Evolutionary conservation across 2,329 filamentous ascomycete species (phyloP).

Genomic region (Sporothrix pseudoabietina): DNA sequence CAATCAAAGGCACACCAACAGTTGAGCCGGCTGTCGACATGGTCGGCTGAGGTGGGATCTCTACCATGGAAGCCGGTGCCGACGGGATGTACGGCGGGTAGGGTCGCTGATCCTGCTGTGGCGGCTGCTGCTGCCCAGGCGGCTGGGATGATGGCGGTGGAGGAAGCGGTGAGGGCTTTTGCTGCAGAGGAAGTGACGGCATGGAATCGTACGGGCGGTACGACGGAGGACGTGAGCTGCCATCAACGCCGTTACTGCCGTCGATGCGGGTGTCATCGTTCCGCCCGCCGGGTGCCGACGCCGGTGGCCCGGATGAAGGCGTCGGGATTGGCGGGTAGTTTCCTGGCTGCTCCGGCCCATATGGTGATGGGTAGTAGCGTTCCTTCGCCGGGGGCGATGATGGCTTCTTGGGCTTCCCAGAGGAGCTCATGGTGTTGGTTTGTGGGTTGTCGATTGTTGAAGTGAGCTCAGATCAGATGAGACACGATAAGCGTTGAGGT

Average conservation of each 20-base stretch:
- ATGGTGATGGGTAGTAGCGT: slow-evolving; percentile 8
- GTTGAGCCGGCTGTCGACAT: slow-evolving; percentile 33
- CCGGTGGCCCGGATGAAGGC: slow-evolving; percentile 2
- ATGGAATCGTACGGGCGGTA: slow-evolving; percentile 11
- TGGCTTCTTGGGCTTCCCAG: slow-evolving; percentile 13
- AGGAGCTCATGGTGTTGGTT: background rate
- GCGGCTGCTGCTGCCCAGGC: background rate
- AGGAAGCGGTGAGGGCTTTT: slow-evolving; percentile 18
- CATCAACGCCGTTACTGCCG: background rate
- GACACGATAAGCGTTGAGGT: background rate
- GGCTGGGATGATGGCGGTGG: background rate
- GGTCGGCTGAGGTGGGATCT: slow-evolving; percentile 34
- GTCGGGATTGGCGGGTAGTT: slow-evolving; percentile 20
- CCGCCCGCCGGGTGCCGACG: slow-evolving; percentile 16
- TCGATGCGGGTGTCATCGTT: slow-evolving; percentile 3
- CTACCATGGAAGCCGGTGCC: slow-evolving; percentile 29
- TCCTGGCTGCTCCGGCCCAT: slow-evolving; percentile 20
- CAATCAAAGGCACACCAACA: background rate
- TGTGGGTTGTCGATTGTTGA: background rate
- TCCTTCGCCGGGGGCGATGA: slow-evolving; percentile 11
- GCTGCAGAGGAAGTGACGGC: slow-evolving; percentile 14
- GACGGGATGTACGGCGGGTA: slow-evolving; percentile 16
- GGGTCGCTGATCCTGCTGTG: background rate
- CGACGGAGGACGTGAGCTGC: background rate
- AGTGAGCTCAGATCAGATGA: background rate